phyloP scores from a whole-genome alignment of 2,329 filamentous ascomycete species.

The Zalaria sp. region DNA sequence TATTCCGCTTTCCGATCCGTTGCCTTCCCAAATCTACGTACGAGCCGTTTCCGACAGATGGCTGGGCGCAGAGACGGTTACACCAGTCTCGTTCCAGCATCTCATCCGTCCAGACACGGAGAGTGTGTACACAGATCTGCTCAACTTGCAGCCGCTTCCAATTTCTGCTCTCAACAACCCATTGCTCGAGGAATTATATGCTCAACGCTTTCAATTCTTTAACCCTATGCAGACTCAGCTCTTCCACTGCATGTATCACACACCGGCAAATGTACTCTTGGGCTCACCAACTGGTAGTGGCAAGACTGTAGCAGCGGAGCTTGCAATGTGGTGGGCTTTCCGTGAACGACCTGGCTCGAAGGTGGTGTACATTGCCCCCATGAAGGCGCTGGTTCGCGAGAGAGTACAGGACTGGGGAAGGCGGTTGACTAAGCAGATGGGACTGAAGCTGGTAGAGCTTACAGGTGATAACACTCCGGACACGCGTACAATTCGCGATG shows the following conservation, averaged over 20 bases:
- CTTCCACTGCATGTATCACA: slow-evolving; percentile 93
- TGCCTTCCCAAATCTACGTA: slow-evolving; percentile 93
- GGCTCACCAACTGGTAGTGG: slow-evolving; percentile 95
- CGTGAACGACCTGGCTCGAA: slow-evolving; percentile 87
- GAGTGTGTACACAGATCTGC: slow-evolving; percentile 87
- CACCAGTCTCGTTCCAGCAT: slow-evolving; percentile 92
- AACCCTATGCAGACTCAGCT: slow-evolving; percentile 99
- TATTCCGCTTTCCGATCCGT: slow-evolving; percentile 81
- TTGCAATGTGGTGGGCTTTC: slow-evolving; percentile 99
- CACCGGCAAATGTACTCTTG: slow-evolving; percentile 76
- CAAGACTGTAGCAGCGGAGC: slow-evolving; percentile 88
- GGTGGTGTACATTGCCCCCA: slow-evolving; percentile 96
- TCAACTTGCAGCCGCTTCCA: slow-evolving; percentile 81
- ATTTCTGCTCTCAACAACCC: slow-evolving; percentile 80
- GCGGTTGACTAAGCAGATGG: slow-evolving; percentile 68
- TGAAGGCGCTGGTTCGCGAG: slow-evolving; percentile 96
- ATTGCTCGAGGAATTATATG: slow-evolving; percentile 75
- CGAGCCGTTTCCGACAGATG: slow-evolving; percentile 88
- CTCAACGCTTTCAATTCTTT: slow-evolving; percentile 82
- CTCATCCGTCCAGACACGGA: slow-evolving; percentile 94
- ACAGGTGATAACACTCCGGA: slow-evolving; percentile 98
- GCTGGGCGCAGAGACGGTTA: slow-evolving; percentile 92
- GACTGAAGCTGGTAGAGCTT: slow-evolving; percentile 82
- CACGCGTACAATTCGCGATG: slow-evolving; percentile 85
- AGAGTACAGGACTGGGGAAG: slow-evolving; percentile 89